Evolutionary conservation across 495 filamentous ascomycete genomes (phyloP).

Genomic region (Clohesyomyces aquaticus): DNA sequence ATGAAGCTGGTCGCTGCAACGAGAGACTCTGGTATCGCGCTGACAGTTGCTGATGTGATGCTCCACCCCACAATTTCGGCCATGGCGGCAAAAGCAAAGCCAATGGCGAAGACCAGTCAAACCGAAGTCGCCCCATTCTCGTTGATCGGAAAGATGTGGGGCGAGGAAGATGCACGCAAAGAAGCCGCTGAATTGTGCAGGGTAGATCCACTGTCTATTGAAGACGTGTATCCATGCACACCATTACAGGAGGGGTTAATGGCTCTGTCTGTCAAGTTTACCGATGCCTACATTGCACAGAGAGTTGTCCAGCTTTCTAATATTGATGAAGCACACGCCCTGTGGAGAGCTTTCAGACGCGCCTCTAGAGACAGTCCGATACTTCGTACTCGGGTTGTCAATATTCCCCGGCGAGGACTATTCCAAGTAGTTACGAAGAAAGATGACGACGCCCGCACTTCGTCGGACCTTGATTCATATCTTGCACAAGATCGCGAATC

Average conservation of each 20-base stretch:
- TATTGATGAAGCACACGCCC: constrained; percentile 10
- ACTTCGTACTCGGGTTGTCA: constrained; percentile 64
- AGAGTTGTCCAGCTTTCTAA: constrained; percentile 28
- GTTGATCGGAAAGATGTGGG: constrained; percentile 28
- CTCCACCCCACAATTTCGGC: constrained; percentile 53
- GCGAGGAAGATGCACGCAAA: constrained; percentile 15
- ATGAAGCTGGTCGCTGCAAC: constrained; percentile 41
- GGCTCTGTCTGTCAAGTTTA: constrained; percentile 37
- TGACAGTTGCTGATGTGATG: constrained; percentile 58
- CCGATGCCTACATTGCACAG: constrained; percentile 37
- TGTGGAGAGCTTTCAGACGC: constrained; percentile 52
- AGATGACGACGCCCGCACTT: constrained; percentile 52
- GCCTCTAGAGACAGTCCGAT: constrained; percentile 56
- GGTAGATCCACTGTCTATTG: constrained; percentile 2
- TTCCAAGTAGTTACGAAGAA: constrained; percentile 61
- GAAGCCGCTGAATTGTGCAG: constrained; percentile 23
- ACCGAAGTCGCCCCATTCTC: constrained; percentile 30
- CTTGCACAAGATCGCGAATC: constrained; percentile 51
- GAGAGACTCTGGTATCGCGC: constrained; percentile 22
- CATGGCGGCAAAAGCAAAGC: constrained; percentile 48
- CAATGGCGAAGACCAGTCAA: neutral
- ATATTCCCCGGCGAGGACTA: constrained; percentile 56
- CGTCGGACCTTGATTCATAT: constrained; percentile 52
- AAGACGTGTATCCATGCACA: constrained; percentile 35
- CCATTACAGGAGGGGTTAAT: constrained; percentile 37